Evolutionary conservation across 208 protist species (phyloP), one percentile per base, ranked within the genome.

Genomic region (Leishmania tarentolae): DNA sequence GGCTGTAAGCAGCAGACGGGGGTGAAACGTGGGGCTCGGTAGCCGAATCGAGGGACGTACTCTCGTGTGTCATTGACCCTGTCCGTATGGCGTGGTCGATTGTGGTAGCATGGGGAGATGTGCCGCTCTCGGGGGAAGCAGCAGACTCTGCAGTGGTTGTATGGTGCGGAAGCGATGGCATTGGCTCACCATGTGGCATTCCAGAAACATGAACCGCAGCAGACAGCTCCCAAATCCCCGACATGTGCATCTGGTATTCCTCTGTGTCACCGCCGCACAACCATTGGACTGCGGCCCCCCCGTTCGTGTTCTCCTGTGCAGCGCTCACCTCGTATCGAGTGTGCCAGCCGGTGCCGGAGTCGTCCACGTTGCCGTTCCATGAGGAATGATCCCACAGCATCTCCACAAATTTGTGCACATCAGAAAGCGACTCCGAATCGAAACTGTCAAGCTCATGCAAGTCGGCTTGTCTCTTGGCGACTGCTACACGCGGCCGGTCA

Each of bases 1-100:
- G 56, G 42, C 56, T 77, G 35, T 66, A 56, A 57, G 50, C 74
- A 3, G 56, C 74, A 66, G 74, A 77, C 52, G 56, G 19, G 31
- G 50, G 37, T 65, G 21, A 52, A 46, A 31, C 21, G 8, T 57
- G 50, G 31, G 46, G 50, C 21, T n/a, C 72, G 50, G 72, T 15
- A 21, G n/a, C 73, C n/a, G 56, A 31, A 44, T 46, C 56, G 21
- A 31, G 37, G 56, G 47, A 1, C 15, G 53, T 19, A 31, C 71
- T 53, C n/a, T 59, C 35, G 47, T 6, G 47, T 17, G 28, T 35
- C 47, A 47, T 11, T 9, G 72, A 61, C 44, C 28, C 50, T 40
- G 72, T 76, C 2, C 28, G 19, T 50, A 44, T 56, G 7, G 72
- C 15, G 13, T n/a, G 24, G 44, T 17, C 8, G 19, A 56, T 46